Evolutionary conservation across 768 basidiomycete species (phyloP).

Genomic region (Suillus subaureus): DNA sequence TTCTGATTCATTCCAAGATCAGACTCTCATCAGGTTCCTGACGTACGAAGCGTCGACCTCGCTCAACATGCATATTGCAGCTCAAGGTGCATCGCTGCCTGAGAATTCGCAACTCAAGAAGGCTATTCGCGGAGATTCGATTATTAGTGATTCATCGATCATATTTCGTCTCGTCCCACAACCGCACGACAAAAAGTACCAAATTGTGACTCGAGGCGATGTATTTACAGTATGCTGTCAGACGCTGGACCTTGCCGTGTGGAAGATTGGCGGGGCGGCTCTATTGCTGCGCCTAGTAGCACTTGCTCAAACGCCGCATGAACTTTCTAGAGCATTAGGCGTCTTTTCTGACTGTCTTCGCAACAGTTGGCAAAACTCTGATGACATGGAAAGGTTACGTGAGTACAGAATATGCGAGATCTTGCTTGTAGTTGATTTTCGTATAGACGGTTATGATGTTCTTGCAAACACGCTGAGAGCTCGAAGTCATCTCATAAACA

Average conservation of each 20-base stretch:
- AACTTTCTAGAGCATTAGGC: conserved; percentile 70
- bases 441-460: conserved; percentile 83
- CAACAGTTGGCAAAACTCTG: conserved; percentile 91
- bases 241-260: conserved; percentile 73
- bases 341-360: conserved; percentile 77
- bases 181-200: conserved; percentile 9
- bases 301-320: conserved; percentile 76
- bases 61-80: conserved; percentile 76
- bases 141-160: conserved; percentile 41
- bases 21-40: conserved; percentile 66
- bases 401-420: conserved; percentile 33
- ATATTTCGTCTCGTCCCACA: conserved; percentile 42
- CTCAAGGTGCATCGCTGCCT: conserved; percentile 43
- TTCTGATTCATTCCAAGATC: conserved; percentile 74
- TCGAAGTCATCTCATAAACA: conserved; percentile 76
- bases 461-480: conserved; percentile 70
- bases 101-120: conserved; percentile 38
- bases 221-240: conserved; percentile 60
- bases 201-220: conserved; percentile 43
- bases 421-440: conserved; percentile 13
- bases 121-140: conserved; percentile 43
- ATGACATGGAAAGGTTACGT: conserved; percentile 92
- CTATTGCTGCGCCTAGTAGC: conserved; percentile 75
- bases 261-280: conserved; percentile 83
- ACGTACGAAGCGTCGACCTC: conserved; percentile 87